A percentile compares a stretch with the other conserved stretches of the same genome.
Evolutionary conservation across 2,329 filamentous ascomycete species (phyloP).

Genomic region (Chaetomium globosum): DNA sequence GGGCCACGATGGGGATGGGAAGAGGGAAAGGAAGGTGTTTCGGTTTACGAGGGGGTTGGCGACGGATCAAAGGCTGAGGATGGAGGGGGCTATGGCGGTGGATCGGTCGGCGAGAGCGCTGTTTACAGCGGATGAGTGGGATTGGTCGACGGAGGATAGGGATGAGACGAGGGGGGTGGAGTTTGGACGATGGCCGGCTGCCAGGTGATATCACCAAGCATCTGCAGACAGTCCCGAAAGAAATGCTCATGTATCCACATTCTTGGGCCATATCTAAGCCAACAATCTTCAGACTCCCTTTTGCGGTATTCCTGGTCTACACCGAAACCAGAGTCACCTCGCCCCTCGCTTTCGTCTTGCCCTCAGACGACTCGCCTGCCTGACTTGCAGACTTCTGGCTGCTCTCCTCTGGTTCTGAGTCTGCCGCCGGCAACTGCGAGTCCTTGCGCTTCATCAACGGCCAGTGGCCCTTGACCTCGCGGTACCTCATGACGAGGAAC

Average conservation of each 20-base stretch:
- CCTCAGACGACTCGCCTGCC: not conserved
- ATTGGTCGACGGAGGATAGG: slow-evolving; percentile 59
- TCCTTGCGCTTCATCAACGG: slow-evolving; percentile 46
- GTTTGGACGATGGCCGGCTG: slow-evolving; percentile 20
- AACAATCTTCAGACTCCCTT: not conserved
- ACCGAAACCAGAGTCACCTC: not conserved
- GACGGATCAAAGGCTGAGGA: slow-evolving; percentile 54
- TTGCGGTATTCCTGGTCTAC: not conserved
- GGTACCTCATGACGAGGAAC: slow-evolving; percentile 67
- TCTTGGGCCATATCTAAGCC: not conserved
- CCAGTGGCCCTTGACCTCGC: slow-evolving; percentile 60
- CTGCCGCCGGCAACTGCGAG: not conserved
- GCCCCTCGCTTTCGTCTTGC: not conserved
- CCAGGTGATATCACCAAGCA: not conserved
- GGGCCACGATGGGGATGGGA: slow-evolving; percentile 18
- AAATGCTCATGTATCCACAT: not conserved
- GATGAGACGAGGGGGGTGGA: slow-evolving; percentile 16
- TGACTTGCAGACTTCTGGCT: not conserved
- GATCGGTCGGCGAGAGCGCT: slow-evolving; percentile 56
- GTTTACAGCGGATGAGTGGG: slow-evolving; percentile 61
- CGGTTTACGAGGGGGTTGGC: slow-evolving; percentile 55
- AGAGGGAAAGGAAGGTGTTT: slow-evolving; percentile 43
- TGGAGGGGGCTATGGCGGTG: slow-evolving; percentile 53
- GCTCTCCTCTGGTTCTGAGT: slow-evolving; percentile 6
- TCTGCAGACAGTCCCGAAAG: not conserved